Percentiles rank a stretch among this genome's conserved stretches.
Conservation (phyloP, 768 basidiomycete genomes). For the Lactarius sp. region DNA sequence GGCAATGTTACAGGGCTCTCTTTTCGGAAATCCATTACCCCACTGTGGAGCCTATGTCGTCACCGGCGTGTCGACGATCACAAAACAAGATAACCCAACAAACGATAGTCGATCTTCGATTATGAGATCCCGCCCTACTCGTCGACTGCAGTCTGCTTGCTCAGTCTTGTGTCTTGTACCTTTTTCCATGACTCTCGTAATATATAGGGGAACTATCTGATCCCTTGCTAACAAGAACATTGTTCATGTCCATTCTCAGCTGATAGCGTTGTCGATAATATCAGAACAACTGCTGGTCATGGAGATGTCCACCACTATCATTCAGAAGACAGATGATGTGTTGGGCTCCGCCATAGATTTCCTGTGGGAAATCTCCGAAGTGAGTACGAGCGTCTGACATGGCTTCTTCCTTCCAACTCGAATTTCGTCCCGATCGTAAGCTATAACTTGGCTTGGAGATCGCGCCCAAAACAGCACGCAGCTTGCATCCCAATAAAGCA, state of each 20-base stretch:
- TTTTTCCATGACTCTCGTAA: too few species aligned
- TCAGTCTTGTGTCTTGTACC: background rate
- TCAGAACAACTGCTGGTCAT: background rate
- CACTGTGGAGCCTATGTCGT: constrained; percentile 11
- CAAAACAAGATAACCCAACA: background rate
- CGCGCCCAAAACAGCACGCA: background rate
- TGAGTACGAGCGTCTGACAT: background rate
- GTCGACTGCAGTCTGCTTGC: background rate
- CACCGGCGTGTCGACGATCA: constrained; percentile 9
- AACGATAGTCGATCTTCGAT: constrained; percentile 1
- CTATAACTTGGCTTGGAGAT: background rate
- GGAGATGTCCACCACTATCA: background rate
- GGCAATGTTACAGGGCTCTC: too few species aligned
- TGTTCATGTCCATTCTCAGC: too few species aligned
- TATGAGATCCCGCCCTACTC: background rate
- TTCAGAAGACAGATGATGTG: background rate
- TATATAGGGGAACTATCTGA: too few species aligned
- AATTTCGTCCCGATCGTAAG: constrained; percentile 1
- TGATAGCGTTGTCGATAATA: too few species aligned
- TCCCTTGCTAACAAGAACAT: too few species aligned
- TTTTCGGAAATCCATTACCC: background rate
- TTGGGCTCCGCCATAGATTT: background rate
- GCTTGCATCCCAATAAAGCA: background rate
- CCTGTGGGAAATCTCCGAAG: background rate
- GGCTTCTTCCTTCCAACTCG: background rate